Conservation (phyloP, 31 red algal species). For the Endocladia muricata region DNA sequence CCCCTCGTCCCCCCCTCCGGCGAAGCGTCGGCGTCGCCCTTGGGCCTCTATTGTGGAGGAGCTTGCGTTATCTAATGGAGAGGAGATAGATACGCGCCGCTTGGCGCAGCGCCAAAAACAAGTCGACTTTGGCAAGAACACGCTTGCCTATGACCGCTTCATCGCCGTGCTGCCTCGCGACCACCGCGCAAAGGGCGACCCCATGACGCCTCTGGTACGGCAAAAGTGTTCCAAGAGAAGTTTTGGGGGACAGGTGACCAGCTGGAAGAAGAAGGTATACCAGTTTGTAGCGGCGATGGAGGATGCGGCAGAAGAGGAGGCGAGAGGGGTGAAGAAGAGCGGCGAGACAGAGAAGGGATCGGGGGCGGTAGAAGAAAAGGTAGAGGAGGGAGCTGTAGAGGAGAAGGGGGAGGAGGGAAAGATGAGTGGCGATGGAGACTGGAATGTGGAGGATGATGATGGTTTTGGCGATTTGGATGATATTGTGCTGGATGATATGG, state of each 20-base stretch:
- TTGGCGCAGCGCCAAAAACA: slow-evolving; percentile 79
- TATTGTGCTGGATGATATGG: slow-evolving; percentile 67
- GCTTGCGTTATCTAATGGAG: slow-evolving; percentile 52
- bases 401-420: neutral
- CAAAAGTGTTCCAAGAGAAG: slow-evolving; percentile 67
- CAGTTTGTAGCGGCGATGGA: slow-evolving; percentile 38
- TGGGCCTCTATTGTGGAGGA: slow-evolving; percentile 33
- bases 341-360: neutral
- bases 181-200: slow-evolving; percentile 36
- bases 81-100: slow-evolving; percentile 60
- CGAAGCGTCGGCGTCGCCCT: slow-evolving; percentile 30
- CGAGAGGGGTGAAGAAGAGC: neutral
- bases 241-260: slow-evolving; percentile 55
- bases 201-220: slow-evolving; percentile 56
- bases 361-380: neutral
- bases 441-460: slow-evolving; percentile 12
- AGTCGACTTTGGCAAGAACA: slow-evolving; percentile 84
- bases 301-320: neutral
- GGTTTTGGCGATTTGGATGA: slow-evolving; percentile 46
- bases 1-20: neutral
- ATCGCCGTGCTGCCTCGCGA: slow-evolving; percentile 39
- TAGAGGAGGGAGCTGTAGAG: neutral
- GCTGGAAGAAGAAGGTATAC: slow-evolving; percentile 65
- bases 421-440: neutral
- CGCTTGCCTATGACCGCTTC: slow-evolving; percentile 67